These are phyloP conservation scores for Trichoderma erinaceum DNA, from an alignment of 495 filamentous ascomycete genomes.

Conservation along the genomic window DNA sequence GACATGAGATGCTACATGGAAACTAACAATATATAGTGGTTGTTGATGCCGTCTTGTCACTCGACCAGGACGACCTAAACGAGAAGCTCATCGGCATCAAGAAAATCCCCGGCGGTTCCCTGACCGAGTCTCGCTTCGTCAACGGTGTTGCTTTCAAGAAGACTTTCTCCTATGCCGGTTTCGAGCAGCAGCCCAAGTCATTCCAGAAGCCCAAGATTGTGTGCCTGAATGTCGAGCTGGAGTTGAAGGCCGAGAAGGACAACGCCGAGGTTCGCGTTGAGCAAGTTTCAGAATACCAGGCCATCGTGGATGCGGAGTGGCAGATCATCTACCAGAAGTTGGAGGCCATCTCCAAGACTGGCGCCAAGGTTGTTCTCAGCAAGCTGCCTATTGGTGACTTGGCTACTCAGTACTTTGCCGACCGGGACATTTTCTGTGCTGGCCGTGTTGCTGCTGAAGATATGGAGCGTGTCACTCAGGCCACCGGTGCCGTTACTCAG, in stretches of 20 bases:
- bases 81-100: slow-evolving; percentile 97
- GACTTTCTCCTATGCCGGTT: slow-evolving; percentile 97
- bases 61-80: slow-evolving; percentile 95
- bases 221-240: slow-evolving; percentile 93
- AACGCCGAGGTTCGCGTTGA: slow-evolving; percentile 97
- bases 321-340: slow-evolving; percentile 99
- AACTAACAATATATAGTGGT: slow-evolving; percentile 59
- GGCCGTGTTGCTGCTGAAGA: slow-evolving; percentile 89
- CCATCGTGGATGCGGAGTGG: slow-evolving; percentile 98
- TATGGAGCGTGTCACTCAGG: slow-evolving; percentile 92
- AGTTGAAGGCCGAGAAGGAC: slow-evolving; percentile 97
- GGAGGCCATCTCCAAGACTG: slow-evolving; percentile 85
- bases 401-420: slow-evolving; percentile 96
- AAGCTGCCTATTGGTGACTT: slow-evolving; percentile 97
- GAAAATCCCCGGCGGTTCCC: slow-evolving; percentile 92
- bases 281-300: slow-evolving; percentile 98
- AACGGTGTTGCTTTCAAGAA: slow-evolving; percentile 99
- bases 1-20: background rate
- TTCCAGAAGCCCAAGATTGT: slow-evolving; percentile 92
- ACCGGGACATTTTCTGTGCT: slow-evolving; percentile 97
- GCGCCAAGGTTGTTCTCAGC: slow-evolving; percentile 92
- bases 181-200: slow-evolving; percentile 96
- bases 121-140: slow-evolving; percentile 95
- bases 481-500: slow-evolving; percentile 85
- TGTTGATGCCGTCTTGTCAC: slow-evolving; percentile 91